Conservation (phyloP, 163 green algal genomes). For the Prototheca stagnorum region DNA sequence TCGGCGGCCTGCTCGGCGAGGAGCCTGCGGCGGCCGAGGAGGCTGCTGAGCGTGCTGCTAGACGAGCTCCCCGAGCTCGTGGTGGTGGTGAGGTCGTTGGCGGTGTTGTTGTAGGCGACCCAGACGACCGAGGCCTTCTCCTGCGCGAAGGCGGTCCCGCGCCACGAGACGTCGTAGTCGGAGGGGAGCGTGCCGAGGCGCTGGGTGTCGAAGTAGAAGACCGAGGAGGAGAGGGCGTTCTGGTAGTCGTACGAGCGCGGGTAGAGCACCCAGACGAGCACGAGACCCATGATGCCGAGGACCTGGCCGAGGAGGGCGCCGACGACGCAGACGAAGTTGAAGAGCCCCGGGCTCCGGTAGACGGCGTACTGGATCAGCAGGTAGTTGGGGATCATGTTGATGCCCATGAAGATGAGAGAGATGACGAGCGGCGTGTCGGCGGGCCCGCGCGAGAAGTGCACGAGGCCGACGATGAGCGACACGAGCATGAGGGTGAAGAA, state of each 20-base stretch:
- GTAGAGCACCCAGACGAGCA: slow-evolving; percentile 42
- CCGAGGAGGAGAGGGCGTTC: not conserved
- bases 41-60: not conserved
- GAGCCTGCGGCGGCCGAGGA: not conserved
- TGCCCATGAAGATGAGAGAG: slow-evolving; percentile 34
- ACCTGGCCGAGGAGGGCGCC: slow-evolving; percentile 26
- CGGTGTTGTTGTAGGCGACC: slow-evolving; percentile 10
- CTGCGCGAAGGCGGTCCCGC: slow-evolving; percentile 10
- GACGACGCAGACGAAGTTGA: slow-evolving; percentile 26
- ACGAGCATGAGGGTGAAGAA: slow-evolving; percentile 20
- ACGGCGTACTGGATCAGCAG: slow-evolving; percentile 28
- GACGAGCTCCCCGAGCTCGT: not conserved
- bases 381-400: slow-evolving; percentile 36
- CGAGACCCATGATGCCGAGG: slow-evolving; percentile 16
- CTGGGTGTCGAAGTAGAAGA: slow-evolving; percentile 25
- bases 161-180: slow-evolving; percentile 23
- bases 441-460: slow-evolving; percentile 14
- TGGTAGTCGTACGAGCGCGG: slow-evolving; percentile 19
- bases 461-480: slow-evolving; percentile 28
- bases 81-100: not conserved
- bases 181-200: slow-evolving; percentile 19
- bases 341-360: slow-evolving; percentile 12
- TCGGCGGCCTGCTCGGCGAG: not conserved
- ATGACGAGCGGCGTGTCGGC: slow-evolving; percentile 34
- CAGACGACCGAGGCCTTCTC: slow-evolving; percentile 1